Evolutionary conservation across 2,329 filamentous ascomycete genomes (phyloP).

Genomic region (Phialophora expanda): DNA sequence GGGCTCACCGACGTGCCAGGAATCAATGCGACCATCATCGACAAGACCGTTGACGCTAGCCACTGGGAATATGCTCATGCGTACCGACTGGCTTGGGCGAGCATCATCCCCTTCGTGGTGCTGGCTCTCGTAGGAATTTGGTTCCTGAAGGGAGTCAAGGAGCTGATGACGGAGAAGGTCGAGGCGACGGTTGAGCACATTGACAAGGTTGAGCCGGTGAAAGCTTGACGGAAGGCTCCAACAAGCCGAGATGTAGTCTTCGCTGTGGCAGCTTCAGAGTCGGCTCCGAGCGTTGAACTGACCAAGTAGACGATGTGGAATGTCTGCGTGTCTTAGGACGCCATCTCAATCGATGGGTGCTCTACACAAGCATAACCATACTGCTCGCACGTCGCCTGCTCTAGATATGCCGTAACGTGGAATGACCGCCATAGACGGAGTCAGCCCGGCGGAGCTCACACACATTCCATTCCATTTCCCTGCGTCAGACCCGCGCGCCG

Average conservation of each 20-base stretch:
- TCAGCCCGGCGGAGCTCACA: too few relatives aligned
- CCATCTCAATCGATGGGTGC: not conserved
- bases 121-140: slow-evolving; percentile 54
- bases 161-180: slow-evolving; percentile 61
- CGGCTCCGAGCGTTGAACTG: not conserved
- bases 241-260: not conserved
- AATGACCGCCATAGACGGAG: too few relatives aligned
- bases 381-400: too few relatives aligned
- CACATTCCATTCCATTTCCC: too few relatives aligned
- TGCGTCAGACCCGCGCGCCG: too few relatives aligned
- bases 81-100: slow-evolving; percentile 58
- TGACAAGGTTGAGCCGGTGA: slow-evolving; percentile 23
- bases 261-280: not conserved
- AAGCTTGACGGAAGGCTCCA: not conserved
- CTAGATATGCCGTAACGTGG: too few relatives aligned
- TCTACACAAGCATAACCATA: not conserved
- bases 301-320: not conserved
- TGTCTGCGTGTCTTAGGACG: not conserved
- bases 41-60: slow-evolving; percentile 49
- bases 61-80: slow-evolving; percentile 55
- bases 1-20: slow-evolving; percentile 45
- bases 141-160: slow-evolving; percentile 55
- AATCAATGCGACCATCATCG: slow-evolving; percentile 48
- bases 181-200: slow-evolving; percentile 57
- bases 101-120: slow-evolving; percentile 59